Percentiles rank a stretch among this genome's conserved stretches.
These are phyloP conservation scores for Aspergillus japonicus DNA, from an alignment of 2,329 filamentous ascomycete genomes.

Conservation along the genomic window DNA sequence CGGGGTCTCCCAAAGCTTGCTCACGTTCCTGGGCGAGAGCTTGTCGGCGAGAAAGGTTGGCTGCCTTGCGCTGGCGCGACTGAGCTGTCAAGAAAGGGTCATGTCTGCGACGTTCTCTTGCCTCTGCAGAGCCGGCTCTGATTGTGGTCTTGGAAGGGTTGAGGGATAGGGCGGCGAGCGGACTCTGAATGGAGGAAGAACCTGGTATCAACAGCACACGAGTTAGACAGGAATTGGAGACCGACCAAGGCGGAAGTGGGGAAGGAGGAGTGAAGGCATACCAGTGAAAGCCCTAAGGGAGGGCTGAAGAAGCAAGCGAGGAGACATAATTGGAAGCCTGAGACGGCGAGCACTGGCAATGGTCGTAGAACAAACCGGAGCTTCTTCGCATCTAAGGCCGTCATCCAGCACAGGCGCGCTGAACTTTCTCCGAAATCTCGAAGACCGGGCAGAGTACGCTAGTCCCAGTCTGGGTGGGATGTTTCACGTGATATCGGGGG, in stretches of 20 bases:
- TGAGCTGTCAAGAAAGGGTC: constrained; percentile 83
- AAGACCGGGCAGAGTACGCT: constrained; percentile 25
- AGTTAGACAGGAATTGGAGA: constrained; percentile 2
- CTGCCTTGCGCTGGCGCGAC: constrained; percentile 77
- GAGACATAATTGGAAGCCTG: constrained; percentile 60
- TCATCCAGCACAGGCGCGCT: background rate
- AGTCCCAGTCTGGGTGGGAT: constrained; percentile 15
- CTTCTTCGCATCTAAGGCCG: constrained; percentile 1
- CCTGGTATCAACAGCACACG: constrained; percentile 20
- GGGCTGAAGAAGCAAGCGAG: constrained; percentile 62
- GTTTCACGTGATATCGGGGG: constrained; percentile 20
- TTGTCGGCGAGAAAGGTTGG: constrained; percentile 73
- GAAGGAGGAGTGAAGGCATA: constrained; percentile 42
- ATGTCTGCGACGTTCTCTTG: constrained; percentile 65
- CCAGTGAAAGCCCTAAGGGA: constrained; percentile 61
- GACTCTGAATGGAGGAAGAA: constrained; percentile 33
- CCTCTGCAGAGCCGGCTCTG: constrained; percentile 62
- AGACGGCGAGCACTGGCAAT: background rate
- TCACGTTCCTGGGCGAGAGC: constrained; percentile 66
- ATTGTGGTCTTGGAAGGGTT: constrained; percentile 55
- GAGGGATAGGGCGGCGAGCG: constrained; percentile 54
- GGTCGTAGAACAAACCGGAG: constrained; percentile 1
- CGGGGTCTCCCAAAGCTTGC: constrained; percentile 68
- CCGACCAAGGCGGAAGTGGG: constrained; percentile 5
- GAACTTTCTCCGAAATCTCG: constrained; percentile 32